Base-by-base conservation (phyloP, 73 alveolate genomes). In the Halteria grandinella region DNA sequence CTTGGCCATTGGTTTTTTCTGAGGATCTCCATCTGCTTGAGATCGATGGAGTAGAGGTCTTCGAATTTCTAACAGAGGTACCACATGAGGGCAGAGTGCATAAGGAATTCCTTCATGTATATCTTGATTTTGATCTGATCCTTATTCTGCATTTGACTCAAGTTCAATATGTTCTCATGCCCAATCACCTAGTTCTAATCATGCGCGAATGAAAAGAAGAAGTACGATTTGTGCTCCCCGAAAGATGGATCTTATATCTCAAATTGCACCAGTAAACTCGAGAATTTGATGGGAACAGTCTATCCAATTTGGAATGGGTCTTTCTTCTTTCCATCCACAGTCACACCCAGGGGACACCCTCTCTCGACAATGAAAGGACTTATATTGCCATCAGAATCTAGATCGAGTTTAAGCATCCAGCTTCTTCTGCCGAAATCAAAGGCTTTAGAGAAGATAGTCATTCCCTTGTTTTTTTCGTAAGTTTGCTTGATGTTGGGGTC, bases 351-450 rank as follows among this genome's bases (percentile, higher is more conserved):
- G n/a, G n/a, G n/a, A n/a, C n/a, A n/a, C 3, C 80, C 80, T 66
- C 80, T 43, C 25, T 66, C 80, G 25, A 66, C 15, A 3, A 66
- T 28, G 69, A 63, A 66, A 1, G 47, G 11, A 28, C 66, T 66
- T n/a, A 66, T 36, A 47, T 41, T 47, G 17, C 28, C 45, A n/a
- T 66, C 66, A 47, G 8, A 44, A 25, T 60, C 77, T 11, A 66
- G 29, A 25, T 66, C 80, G 11, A 66, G 28, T 33, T 66, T 66
- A 7, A 66, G 15, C 43, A 45, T 63, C 80, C 80, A 66, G 52
- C 80, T 66, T 45, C 80, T 66, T 66, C 80, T 66, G 1, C 69
- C 66, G 39, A 41, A 66, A 27, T 66, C 80, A 66, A 44, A 66
- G 1, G 80, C 80, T 66, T 66, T 41, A 10, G 51, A 27, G 12